Evolutionary conservation across 495 filamentous ascomycete species (phyloP), one percentile per base, ranked within the genome.

Genomic region (Letharia columbiana): DNA sequence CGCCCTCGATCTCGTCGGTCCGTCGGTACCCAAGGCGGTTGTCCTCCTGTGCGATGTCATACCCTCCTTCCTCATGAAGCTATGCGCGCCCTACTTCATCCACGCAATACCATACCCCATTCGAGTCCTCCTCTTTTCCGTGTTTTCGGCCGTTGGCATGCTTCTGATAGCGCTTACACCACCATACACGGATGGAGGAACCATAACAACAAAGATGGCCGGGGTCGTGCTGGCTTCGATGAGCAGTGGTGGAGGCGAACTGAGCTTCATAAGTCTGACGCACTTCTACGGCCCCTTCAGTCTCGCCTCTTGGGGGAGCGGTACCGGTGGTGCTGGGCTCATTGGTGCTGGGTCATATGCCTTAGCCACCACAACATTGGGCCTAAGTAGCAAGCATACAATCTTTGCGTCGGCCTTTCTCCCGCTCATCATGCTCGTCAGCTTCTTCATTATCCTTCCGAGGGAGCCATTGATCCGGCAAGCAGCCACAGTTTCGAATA

Each of bases 201-300:
- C 86, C 0, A 87, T 96, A 33, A 76, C 81, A 0, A 78, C 84
- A 35, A 95, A 96, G 73, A 81, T 98, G 70, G 79, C 86, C 0
- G 94, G 94, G 2, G 89, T 97, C 15, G 78, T 90, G n/a, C 75
- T 98, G 56, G 89, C 92, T 1, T 95, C 90, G 71, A 73, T 96
- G 39, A 89, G 88, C 54, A 89, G 87, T 65, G 94, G 94, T 13
- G 87, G 79, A 10, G 94, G 94, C 9, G 94, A 97, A 78, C 76
- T 96, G 57, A 92, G 87, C 69, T 96, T 98, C 71, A 75, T 98
- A 20, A 87, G 90, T 5, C 73, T 98, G 70, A 96, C 94, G 37
- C 94, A 98, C 73, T 96, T 87, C 75, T 97, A 97, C 69, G 94
- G 94, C 0, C 85, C 82, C n/a, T 90, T 91, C 74, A 92, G 90